Base-by-base conservation (phyloP, 805 yeast genomes). In the Ogataea methylovora region DNA sequence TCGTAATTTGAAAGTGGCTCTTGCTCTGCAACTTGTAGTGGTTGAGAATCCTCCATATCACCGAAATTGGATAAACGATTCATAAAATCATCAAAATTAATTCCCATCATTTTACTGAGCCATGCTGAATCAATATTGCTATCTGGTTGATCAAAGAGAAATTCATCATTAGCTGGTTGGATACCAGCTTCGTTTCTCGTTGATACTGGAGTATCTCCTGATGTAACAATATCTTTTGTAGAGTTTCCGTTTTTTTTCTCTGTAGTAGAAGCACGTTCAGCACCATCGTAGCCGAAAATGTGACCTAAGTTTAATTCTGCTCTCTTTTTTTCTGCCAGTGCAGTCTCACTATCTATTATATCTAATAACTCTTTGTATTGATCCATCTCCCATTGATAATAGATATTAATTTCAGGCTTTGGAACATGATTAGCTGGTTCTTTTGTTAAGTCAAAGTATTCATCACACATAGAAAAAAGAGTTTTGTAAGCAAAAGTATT, bases 401-500 rank as follows among this genome's bases (percentile, higher is more conserved):
- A 11, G 3, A 28, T 11, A 23, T 32, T 42, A 2, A 22, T 14
- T n/a, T 22, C 33, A 6, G 36, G 27, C 14, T 30, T 39, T 9
- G 22, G 20, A 8, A 29, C 27, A 18, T 15, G 17, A 8, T 14
- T 31, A 15, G 29, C 21, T 9, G 45, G 39, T 15, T 38, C 45
- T 11, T 31, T 36, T 15, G 35, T 24, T 2, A 33, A 7, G 14
- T 44, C 39, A 20, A 42, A 41, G 4, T 29, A 14, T 8, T 33
- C 34, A 11, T 30, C 29, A n/a, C 15, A 15, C 12, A 35, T 15
- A 14, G 29, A 27, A 10, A 14, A 19, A 8, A 32, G 11, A 13
- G 36, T 19, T 8, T 24, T 20, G 25, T 45, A 42, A 10, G 41
- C 29, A 24, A 29, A 48, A 2, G 46, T 37, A 25, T 45, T 42